Conservation (phyloP, 306 rosid species). For the Prunus mira region DNA sequence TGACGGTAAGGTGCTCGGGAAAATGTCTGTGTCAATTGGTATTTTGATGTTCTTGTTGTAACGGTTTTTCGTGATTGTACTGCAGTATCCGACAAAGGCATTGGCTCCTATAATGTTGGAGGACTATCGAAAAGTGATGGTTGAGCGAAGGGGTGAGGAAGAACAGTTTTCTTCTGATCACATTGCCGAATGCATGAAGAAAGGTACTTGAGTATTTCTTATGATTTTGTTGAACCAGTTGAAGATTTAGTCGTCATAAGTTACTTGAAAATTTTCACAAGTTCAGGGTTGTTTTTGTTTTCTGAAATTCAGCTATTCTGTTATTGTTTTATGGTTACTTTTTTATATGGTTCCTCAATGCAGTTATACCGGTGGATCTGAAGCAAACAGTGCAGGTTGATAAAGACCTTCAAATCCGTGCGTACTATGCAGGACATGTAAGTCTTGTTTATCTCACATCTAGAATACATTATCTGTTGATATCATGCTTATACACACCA, state of each 20-base stretch:
- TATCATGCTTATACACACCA: slow-evolving; percentile 1
- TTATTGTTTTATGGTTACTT: not conserved
- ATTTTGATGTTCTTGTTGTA: not conserved
- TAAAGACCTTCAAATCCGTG: slow-evolving; percentile 83
- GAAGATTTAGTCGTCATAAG: not conserved
- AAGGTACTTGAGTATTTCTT: slow-evolving; percentile 42
- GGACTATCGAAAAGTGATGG: slow-evolving; percentile 85
- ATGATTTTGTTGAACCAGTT: not conserved
- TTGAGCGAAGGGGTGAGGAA: slow-evolving; percentile 88
- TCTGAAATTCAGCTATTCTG: not conserved
- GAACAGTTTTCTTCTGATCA: slow-evolving; percentile 72
- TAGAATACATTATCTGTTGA: not conserved
- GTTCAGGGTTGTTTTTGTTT: not conserved
- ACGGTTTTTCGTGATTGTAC: not conserved
- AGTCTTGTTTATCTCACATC: slow-evolving; percentile 31
- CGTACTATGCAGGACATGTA: slow-evolving; percentile 98
- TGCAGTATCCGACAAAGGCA: slow-evolving; percentile 94
- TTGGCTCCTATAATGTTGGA: slow-evolving; percentile 88
- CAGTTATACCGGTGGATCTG: slow-evolving; percentile 80
- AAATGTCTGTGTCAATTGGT: slow-evolving; percentile 26
- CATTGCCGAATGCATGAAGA: slow-evolving; percentile 74
- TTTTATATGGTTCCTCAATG: slow-evolving; percentile 26
- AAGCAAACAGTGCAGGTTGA: slow-evolving; percentile 86
- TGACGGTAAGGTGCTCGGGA: slow-evolving; percentile 74
- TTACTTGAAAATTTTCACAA: not conserved